Evolutionary conservation across 1,139 yeast species (phyloP).

Genomic region (Geotrichum aggregatum): DNA sequence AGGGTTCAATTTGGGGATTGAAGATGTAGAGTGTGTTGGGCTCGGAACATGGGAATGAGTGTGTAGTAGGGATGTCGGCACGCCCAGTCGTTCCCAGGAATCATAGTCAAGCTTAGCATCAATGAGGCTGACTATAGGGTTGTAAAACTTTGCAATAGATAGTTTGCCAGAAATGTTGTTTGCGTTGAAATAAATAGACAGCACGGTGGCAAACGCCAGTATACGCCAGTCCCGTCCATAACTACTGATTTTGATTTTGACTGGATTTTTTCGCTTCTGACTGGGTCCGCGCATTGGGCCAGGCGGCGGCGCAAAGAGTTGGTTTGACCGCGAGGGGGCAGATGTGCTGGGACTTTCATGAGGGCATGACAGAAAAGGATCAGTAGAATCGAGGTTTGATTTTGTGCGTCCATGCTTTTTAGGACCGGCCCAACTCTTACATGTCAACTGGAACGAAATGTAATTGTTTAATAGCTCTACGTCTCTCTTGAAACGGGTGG

Average conservation of each 20-base stretch:
- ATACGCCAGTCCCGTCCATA: conserved; percentile 84
- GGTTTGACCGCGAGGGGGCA: background rate
- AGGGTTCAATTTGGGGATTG: background rate
- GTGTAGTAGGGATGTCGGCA: conserved; percentile 17
- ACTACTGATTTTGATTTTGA: conserved; percentile 41
- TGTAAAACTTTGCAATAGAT: conserved; percentile 62
- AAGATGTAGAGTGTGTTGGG: conserved; percentile 3
- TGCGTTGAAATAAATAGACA: conserved; percentile 54
- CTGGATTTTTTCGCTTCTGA: background rate
- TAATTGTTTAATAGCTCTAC: conserved; percentile 41
- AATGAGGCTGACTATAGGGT: conserved; percentile 74
- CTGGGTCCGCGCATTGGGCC: background rate
- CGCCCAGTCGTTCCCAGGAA: conserved; percentile 56
- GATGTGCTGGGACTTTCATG: background rate
- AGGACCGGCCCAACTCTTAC: conserved; percentile 14
- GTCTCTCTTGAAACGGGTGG: conserved; percentile 28
- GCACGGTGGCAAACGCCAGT: conserved; percentile 56
- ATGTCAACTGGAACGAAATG: conserved; percentile 35
- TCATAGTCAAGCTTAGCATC: conserved; percentile 77
- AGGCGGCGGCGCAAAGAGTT: background rate
- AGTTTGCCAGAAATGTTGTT: conserved; percentile 45
- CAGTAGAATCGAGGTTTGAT: background rate
- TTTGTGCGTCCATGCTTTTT: background rate
- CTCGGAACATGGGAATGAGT: conserved; percentile 5
- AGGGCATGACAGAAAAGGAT: background rate